phyloP scores from a whole-genome alignment of 768 basidiomycete species.

The Boletus reticuloceps region DNA sequence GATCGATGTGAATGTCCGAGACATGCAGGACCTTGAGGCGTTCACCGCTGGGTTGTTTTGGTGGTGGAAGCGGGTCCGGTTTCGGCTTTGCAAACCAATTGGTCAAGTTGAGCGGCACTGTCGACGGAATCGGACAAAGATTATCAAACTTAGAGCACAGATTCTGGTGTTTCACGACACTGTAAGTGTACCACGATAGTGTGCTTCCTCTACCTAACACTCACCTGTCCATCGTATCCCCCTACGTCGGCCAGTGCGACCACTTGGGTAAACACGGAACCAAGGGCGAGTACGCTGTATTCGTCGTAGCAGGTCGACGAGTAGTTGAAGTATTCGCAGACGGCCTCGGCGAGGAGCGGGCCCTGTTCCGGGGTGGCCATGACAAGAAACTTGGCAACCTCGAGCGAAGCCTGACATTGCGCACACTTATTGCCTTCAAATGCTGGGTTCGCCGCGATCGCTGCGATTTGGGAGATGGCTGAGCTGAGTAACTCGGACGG shows the following conservation, averaged over 20 bases:
- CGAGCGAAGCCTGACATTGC: conserved; percentile 37
- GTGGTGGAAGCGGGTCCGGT: conserved; percentile 40
- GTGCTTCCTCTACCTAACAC: neutral
- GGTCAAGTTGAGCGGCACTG: conserved; percentile 41
- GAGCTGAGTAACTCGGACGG: conserved; percentile 32
- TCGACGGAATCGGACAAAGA: conserved; percentile 36
- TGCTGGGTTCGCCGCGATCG: conserved; percentile 34
- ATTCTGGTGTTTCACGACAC: neutral
- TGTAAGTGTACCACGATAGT: neutral
- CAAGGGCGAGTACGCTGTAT: conserved; percentile 35
- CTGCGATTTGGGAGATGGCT: conserved; percentile 38
- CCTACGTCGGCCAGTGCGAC: conserved; percentile 42
- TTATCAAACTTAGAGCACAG: conserved; percentile 37
- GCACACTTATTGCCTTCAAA: conserved; percentile 38
- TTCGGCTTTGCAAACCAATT: conserved; percentile 50
- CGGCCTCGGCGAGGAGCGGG: conserved; percentile 36
- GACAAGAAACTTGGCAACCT: conserved; percentile 41
- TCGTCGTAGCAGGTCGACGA: conserved; percentile 33
- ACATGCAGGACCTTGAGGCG: conserved; percentile 47
- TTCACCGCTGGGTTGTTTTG: conserved; percentile 41
- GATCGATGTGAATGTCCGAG: conserved; percentile 47
- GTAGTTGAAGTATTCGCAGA: conserved; percentile 44
- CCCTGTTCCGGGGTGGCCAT: conserved; percentile 41
- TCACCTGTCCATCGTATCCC: conserved; percentile 48
- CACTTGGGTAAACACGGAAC: conserved; percentile 44